Evolutionary conservation across 2,329 filamentous ascomycete species (phyloP).

Genomic region (Botryotinia globosa): DNA sequence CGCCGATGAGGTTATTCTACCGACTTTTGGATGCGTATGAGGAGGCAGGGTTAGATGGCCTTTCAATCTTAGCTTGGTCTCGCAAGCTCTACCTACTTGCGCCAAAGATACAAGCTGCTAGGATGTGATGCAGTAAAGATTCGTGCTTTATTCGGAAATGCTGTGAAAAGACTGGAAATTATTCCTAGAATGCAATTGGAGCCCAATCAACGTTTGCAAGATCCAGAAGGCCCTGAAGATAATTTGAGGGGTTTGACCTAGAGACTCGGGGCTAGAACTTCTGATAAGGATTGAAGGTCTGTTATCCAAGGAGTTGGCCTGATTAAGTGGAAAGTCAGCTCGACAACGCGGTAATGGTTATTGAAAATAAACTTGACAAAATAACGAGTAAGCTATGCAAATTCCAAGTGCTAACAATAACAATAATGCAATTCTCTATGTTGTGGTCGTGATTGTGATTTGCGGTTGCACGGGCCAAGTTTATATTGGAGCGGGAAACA

Average conservation of each 20-base stretch:
- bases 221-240: neutral
- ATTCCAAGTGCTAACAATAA: neutral
- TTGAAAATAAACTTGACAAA: conserved; percentile 7
- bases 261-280: neutral
- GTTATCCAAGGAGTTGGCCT: neutral
- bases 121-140: neutral
- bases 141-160: conserved; percentile 3
- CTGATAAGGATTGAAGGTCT: neutral
- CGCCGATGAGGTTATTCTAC: conserved; percentile 11
- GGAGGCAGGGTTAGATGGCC: neutral
- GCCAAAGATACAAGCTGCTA: neutral
- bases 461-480: conserved; percentile 10
- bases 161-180: conserved; percentile 3
- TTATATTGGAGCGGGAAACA: conserved; percentile 18
- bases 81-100: conserved; percentile 13
- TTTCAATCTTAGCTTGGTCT: conserved; percentile 14
- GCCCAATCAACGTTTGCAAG: neutral
- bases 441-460: conserved; percentile 5
- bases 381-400: neutral
- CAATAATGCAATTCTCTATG: conserved; percentile 8
- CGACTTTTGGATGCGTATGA: neutral
- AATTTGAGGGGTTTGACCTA: neutral
- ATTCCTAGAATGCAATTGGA: neutral
- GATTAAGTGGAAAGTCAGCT: conserved; percentile 3
- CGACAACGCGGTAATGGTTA: neutral